These are phyloP conservation scores for Conticribra guillardii DNA, from an alignment of 108 stramenopile genomes.

Conservation along the genomic window DNA sequence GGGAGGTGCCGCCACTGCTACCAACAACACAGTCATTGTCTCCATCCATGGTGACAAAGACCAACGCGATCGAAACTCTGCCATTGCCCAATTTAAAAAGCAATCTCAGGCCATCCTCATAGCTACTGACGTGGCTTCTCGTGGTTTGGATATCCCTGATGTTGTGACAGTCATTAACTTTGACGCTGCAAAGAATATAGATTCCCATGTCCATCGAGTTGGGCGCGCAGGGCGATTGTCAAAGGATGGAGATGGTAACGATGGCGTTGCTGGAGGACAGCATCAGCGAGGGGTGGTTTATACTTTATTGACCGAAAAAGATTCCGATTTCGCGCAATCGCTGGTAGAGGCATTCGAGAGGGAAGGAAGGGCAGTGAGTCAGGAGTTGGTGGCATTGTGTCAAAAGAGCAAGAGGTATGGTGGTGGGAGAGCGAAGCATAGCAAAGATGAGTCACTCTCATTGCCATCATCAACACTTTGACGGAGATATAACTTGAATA, in stretches of 20 bases:
- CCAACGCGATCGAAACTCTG: slow-evolving; percentile 90
- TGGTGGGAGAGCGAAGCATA: slow-evolving; percentile 43
- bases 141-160: slow-evolving; percentile 95
- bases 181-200: slow-evolving; percentile 93
- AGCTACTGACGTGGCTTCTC: slow-evolving; percentile 98
- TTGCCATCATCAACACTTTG: too few species aligned
- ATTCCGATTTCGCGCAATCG: slow-evolving; percentile 76
- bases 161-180: slow-evolving; percentile 93
- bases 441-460: too few species aligned
- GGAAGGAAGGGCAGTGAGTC: slow-evolving; percentile 64
- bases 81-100: slow-evolving; percentile 87
- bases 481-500: too few species aligned
- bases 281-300: slow-evolving; percentile 77
- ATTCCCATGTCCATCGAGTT: slow-evolving; percentile 94
- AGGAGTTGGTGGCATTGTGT: slow-evolving; percentile 54
- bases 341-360: slow-evolving; percentile 71
- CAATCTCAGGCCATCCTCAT: slow-evolving; percentile 80
- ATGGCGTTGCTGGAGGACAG: slow-evolving; percentile 8
- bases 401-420: slow-evolving; percentile 48
- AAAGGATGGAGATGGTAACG: slow-evolving; percentile 54
- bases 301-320: slow-evolving; percentile 69
- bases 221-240: slow-evolving; percentile 96
- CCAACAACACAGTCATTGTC: slow-evolving; percentile 56
- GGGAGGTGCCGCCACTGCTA: too few species aligned
- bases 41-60: slow-evolving; percentile 98